phyloP scores from a whole-genome alignment of 2,329 filamentous ascomycete genomes.

The Exophiala bonariae region DNA sequence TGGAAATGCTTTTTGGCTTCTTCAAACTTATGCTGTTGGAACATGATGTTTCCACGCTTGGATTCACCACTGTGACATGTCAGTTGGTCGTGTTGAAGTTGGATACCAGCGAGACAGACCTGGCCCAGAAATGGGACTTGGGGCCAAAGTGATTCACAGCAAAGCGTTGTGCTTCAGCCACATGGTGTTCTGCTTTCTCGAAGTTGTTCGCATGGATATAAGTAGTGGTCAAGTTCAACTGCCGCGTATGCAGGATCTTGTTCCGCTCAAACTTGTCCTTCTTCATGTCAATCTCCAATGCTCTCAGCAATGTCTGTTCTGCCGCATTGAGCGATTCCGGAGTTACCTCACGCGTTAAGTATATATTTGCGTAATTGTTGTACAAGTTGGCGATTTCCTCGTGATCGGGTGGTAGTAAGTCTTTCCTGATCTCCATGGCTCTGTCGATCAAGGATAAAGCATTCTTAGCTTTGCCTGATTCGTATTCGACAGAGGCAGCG shows the following conservation, averaged over 20 bases:
- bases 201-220: background rate
- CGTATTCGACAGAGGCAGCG: background rate
- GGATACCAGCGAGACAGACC: background rate
- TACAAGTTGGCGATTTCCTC: background rate
- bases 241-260: background rate
- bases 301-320: background rate
- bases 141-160: background rate
- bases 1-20: background rate
- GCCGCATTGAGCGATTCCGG: background rate
- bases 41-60: background rate
- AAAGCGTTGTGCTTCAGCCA: too few species aligned
- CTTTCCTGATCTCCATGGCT: background rate
- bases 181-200: background rate
- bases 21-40: background rate
- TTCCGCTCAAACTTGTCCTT: background rate
- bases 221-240: background rate
- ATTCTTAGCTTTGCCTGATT: background rate
- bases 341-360: background rate
- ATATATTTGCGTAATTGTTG: background rate
- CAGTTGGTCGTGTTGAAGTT: background rate
- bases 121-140: background rate
- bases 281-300: background rate
- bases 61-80: background rate
- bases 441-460: background rate
- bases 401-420: background rate